Evolutionary conservation across 2,329 filamentous ascomycete species (phyloP), one percentile per base, ranked within the genome.

Genomic region (Sporothrix curviconia): DNA sequence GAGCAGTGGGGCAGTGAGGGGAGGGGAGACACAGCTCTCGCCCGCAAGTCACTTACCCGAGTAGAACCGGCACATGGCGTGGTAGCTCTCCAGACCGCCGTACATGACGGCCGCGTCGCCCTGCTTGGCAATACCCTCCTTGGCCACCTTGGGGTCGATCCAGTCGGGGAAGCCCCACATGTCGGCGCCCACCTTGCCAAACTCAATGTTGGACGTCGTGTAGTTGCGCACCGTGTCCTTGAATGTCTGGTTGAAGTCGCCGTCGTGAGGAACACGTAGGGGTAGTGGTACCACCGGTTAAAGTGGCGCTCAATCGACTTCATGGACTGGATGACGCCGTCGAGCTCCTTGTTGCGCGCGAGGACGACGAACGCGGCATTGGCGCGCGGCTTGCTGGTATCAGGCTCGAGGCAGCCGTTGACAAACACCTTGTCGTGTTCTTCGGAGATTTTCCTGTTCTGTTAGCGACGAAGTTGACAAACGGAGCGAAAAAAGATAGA

Each of bases 31-130:
- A 7, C 5, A 6, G n/a, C n/a, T n/a, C n/a, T n/a, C n/a, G n/a
- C n/a, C n/a, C n/a, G n/a, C 3, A 3, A 15, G 8, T 49, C 28
- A 74, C 84, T 67, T 78, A 94, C 87, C 92, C 62, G 94, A 99
- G 76, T 99, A 99, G 78, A 99, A 99, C 65, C 94, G 85, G 71
- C 94, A 99, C 94, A 99, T 99, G 74, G 95, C 87, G 68, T 99
- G 94, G 70, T 99, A 99, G 74, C 92, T 96, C 72, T 97, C 94
- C 79, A 99, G 87, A 47, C 94, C 94, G 71, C 94, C 94, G 70
- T 97, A 99, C 94, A 99, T 99, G 77, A 99, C 95, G 47, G 94
- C 94, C 52, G 86, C 86, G 72, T 99, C 94, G 63, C 94, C 94
- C 72, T 99, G 94, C 76, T 96, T 96, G 55, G 89, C 85, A 68